phyloP scores from a whole-genome alignment of 805 yeast genomes.

The Starmerella kuoi region DNA sequence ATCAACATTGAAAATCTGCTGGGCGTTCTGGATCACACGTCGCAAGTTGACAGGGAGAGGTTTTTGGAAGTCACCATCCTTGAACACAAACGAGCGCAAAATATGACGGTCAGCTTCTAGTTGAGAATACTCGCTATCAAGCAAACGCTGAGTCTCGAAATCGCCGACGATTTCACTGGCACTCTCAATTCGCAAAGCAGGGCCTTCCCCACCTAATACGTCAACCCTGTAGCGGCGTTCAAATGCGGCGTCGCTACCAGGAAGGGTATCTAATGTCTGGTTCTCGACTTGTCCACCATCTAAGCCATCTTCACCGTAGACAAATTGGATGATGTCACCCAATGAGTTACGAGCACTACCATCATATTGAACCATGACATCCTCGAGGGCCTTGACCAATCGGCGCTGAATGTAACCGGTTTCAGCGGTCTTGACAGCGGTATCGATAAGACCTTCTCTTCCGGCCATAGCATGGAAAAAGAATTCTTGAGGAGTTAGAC shows the following conservation, averaged over 20 bases:
- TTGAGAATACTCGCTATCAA: constrained; percentile 79
- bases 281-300: constrained; percentile 97
- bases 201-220: constrained; percentile 51
- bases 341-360: constrained; percentile 96
- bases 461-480: constrained; percentile 99
- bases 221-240: constrained; percentile 79
- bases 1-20: constrained; percentile 90
- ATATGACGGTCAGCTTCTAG: constrained; percentile 63
- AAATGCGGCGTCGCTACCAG: constrained; percentile 77
- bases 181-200: constrained; percentile 64
- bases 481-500: constrained; percentile 96
- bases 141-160: constrained; percentile 59
- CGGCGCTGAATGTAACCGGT: constrained; percentile 98
- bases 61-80: constrained; percentile 92
- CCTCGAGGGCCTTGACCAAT: constrained; percentile 90
- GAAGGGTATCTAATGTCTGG: constrained; percentile 88
- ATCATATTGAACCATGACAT: constrained; percentile 95
- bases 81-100: constrained; percentile 68
- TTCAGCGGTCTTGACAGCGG: constrained; percentile 98
- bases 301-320: constrained; percentile 97
- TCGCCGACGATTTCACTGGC: constrained; percentile 89
- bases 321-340: constrained; percentile 91
- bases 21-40: constrained; percentile 93
- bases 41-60: constrained; percentile 95
- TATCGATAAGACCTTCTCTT: constrained; percentile 98